Conservation (phyloP, 768 basidiomycete genomes). For the Hygrophorus russula region DNA sequence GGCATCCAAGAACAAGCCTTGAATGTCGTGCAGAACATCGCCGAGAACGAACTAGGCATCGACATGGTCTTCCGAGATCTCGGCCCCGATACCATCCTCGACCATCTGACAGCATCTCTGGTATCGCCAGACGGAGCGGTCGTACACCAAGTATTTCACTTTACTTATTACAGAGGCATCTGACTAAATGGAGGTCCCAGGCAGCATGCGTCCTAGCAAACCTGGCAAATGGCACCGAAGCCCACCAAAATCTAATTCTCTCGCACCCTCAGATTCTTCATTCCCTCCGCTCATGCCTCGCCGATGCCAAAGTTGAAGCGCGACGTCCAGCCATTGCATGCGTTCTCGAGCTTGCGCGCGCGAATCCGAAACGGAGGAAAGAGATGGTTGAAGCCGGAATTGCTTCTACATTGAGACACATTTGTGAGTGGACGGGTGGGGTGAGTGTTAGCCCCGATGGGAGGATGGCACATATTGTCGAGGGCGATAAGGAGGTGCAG, state of each 20-base stretch:
- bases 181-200: slow-evolving; percentile 10
- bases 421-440: slow-evolving; percentile 29
- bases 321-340: slow-evolving; percentile 51
- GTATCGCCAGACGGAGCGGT: slow-evolving; percentile 42
- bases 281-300: slow-evolving; percentile 46
- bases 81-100: slow-evolving; percentile 32
- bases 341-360: slow-evolving; percentile 43
- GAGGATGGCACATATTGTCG: slow-evolving; percentile 23
- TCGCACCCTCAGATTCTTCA: slow-evolving; percentile 37
- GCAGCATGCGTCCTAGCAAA: slow-evolving; percentile 58
- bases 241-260: slow-evolving; percentile 43
- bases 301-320: slow-evolving; percentile 44
- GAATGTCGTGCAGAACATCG: slow-evolving; percentile 54
- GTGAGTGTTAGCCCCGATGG: slow-evolving; percentile 11
- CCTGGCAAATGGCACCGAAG: slow-evolving; percentile 46
- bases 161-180: neutral
- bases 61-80: slow-evolving; percentile 47
- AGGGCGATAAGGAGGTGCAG: slow-evolving; percentile 52
- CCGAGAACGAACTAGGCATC: slow-evolving; percentile 55
- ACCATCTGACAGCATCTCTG: slow-evolving; percentile 35
- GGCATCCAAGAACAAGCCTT: slow-evolving; percentile 64
- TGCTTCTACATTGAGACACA: slow-evolving; percentile 27
- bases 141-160: slow-evolving; percentile 31
- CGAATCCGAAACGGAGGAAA: slow-evolving; percentile 18
- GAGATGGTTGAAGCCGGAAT: slow-evolving; percentile 13